Evolutionary conservation across 164 flowering plant species (phyloP), one percentile per base, ranked within the genome.

Genomic region (Protea cynaroides): DNA sequence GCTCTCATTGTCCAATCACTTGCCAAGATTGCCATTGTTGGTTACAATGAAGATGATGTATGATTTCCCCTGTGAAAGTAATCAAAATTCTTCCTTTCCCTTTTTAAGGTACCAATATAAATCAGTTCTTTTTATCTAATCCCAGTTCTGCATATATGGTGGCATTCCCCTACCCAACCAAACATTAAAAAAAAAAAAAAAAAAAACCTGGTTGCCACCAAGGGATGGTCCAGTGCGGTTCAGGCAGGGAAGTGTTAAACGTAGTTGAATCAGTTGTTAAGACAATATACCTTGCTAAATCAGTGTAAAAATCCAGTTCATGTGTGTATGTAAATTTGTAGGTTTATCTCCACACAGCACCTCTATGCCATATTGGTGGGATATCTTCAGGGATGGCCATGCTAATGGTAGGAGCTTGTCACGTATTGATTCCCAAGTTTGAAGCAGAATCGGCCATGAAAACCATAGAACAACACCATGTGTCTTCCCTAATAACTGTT

Each of bases 321-420:
- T 29, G 34, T 29, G 34, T 29, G 46, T 40, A 40, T 40, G 46
- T 40, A 8, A 40, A 40, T 52, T 53, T 71, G 67, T 73, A 93
- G 98, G 88, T 90, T 18, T 94, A 94, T 77, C 78, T 90, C 73
- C 98, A 94, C 62, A 84, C 98, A 56, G 87, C 98, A 71, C 97
- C 97, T 24, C 64, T 94, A 59, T 89, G 97, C 66, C 98, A 94
- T 75, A 86, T 94, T 53, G 98, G 98, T 52, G 98, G 96, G 57
- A 78, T 94, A 61, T 94, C 98, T 25, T 90, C 98, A n/a, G 92
- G 93, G 56, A 23, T 94, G 76, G 86, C 98, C 58, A 81, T 87
- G 85, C 74, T 90, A 65, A 87, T 94, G 91, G 80, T 76, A 23
- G 96, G 93, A 68, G 96, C 82, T 61, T 78, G 82, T 76, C 96